phyloP scores from a whole-genome alignment of 1,139 yeast genomes.

The Pichia sp. region DNA sequence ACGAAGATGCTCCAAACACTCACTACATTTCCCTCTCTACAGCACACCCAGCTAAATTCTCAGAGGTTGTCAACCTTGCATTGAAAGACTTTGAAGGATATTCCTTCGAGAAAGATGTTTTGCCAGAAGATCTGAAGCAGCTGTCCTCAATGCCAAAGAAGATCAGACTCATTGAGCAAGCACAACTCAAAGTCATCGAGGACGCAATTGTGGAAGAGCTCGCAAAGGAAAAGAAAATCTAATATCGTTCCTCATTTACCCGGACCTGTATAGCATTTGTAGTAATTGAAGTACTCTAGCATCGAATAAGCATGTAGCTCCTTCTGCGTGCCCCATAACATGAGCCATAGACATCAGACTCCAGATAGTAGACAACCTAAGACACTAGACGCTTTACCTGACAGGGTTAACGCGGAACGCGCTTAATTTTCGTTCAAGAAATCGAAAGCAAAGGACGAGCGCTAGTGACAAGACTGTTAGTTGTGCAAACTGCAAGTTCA shows the following conservation, averaged over 20 bases:
- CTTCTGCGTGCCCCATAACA: too few relatives aligned
- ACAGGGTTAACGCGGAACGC: too few relatives aligned
- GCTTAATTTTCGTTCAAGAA: too few relatives aligned
- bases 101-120: slow-evolving; percentile 78
- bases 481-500: too few relatives aligned
- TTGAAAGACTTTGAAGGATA: slow-evolving; percentile 59
- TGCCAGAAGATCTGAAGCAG: slow-evolving; percentile 79
- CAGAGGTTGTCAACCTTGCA: slow-evolving; percentile 89
- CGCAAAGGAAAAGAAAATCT: slow-evolving; percentile 33
- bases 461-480: too few relatives aligned
- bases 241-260: not conserved
- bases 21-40: slow-evolving; percentile 81
- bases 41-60: slow-evolving; percentile 97
- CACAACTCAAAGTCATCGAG: slow-evolving; percentile 70
- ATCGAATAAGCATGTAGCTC: too few relatives aligned
- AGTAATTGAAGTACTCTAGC: too few relatives aligned
- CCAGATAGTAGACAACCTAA: too few relatives aligned
- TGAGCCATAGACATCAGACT: too few relatives aligned
- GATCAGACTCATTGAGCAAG: slow-evolving; percentile 64
- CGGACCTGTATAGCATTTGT: not conserved
- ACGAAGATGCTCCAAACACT: slow-evolving; percentile 34
- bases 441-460: too few relatives aligned
- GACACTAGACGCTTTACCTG: too few relatives aligned
- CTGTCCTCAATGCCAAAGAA: slow-evolving; percentile 69
- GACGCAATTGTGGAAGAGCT: slow-evolving; percentile 65